Evolutionary conservation across 75 land plant species (phyloP).

Genomic region (Sequoia sempervirens): DNA sequence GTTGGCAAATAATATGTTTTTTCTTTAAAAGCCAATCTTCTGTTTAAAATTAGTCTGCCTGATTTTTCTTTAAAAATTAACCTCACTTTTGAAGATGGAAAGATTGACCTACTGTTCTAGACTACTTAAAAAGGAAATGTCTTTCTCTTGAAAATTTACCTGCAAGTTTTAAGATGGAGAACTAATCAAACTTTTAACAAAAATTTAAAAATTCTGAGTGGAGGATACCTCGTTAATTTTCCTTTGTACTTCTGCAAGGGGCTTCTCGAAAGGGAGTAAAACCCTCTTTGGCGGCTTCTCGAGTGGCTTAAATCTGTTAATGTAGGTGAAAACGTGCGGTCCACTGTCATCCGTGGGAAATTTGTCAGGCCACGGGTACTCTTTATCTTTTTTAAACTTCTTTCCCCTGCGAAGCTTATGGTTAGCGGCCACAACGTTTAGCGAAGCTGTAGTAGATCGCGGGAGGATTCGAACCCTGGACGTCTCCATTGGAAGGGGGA

Average conservation of each 20-base stretch:
- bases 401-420: slow-evolving; percentile 36
- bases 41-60: no score
- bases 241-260: slow-evolving; percentile 59
- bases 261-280: slow-evolving; percentile 80
- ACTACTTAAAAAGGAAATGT: no score
- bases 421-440: background rate
- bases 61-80: background rate
- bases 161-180: background rate
- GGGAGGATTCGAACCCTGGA: background rate
- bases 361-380: slow-evolving; percentile 79
- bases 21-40: background rate
- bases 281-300: slow-evolving; percentile 75
- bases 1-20: background rate
- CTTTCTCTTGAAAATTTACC: background rate
- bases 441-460: background rate
- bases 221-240: slow-evolving; percentile 68
- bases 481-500: background rate
- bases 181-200: background rate
- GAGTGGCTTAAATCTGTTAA: slow-evolving; percentile 72
- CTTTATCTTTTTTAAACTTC: slow-evolving; percentile 24
- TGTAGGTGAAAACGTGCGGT: slow-evolving; percentile 33
- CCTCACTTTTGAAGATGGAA: background rate
- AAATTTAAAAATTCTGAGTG: background rate
- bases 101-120: background rate
- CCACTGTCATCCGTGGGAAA: slow-evolving; percentile 33